A percentile compares a stretch with the other conserved stretches of the same genome.
phyloP scores from a whole-genome alignment of 1,284 basidiomycete genomes.

The Leucoagaricus sp. region DNA sequence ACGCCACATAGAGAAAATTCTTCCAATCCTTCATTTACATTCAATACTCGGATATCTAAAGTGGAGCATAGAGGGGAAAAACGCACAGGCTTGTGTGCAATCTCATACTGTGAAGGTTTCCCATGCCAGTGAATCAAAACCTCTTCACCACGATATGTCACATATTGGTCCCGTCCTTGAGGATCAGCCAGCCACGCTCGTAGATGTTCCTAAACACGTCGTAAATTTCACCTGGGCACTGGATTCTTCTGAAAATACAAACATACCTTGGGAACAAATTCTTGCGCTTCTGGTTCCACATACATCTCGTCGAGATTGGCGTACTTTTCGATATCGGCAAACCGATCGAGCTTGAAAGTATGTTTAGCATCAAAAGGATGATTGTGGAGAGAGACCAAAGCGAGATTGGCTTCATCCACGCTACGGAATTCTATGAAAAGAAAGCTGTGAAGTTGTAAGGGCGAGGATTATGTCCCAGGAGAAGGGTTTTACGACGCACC shows the following conservation, averaged over 20 bases:
- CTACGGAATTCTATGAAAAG: conserved; percentile 89
- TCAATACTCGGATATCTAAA: conserved; percentile 15
- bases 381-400: conserved; percentile 81
- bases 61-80: conserved; percentile 12
- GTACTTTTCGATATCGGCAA: conserved; percentile 91
- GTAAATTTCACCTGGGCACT: conserved; percentile 12
- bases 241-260: conserved; percentile 2
- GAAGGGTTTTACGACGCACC: conserved; percentile 49
- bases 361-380: conserved; percentile 93
- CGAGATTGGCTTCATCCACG: conserved; percentile 80
- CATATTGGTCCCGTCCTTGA: conserved; percentile 94
- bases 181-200: conserved; percentile 94
- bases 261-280: conserved; percentile 79
- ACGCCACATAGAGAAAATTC: conserved; percentile 91
- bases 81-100: conserved; percentile 76
- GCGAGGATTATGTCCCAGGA: conserved; percentile 9
- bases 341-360: conserved; percentile 88
- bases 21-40: conserved; percentile 78
- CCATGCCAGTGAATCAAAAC: conserved; percentile 95
- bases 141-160: conserved; percentile 91
- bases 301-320: conserved; percentile 84
- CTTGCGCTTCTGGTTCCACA: conserved; percentile 76
- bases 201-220: conserved; percentile 78
- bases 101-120: conserved; percentile 85
- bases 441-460: conserved; percentile 55